These are phyloP conservation scores for Cryphonectria carpinicola DNA, from an alignment of 2,329 filamentous ascomycete genomes.

Conservation along the genomic window DNA sequence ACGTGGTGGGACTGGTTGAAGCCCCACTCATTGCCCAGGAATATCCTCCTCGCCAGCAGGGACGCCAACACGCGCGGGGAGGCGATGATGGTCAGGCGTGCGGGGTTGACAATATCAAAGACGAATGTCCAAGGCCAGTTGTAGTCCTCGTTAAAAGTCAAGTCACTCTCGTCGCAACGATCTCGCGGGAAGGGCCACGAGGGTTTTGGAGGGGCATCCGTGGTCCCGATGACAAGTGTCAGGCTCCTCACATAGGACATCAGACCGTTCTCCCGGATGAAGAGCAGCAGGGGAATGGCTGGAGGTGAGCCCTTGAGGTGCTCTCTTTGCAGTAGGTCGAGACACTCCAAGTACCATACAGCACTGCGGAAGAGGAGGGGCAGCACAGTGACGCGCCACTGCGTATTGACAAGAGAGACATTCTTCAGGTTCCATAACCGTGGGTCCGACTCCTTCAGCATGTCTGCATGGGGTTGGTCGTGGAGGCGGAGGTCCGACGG, in stretches of 20 bases:
- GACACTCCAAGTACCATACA: slow-evolving; percentile 44
- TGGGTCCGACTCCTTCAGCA: slow-evolving; percentile 36
- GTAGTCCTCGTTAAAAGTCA: slow-evolving; percentile 36
- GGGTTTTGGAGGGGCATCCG: slow-evolving; percentile 19
- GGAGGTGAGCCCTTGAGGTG: slow-evolving; percentile 30
- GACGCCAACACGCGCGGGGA: slow-evolving; percentile 65
- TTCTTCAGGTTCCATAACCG: slow-evolving; percentile 56
- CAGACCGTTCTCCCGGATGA: slow-evolving; percentile 42
- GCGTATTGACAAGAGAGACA: slow-evolving; percentile 55
- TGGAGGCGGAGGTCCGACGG: slow-evolving; percentile 55
- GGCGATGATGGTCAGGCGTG: slow-evolving; percentile 60
- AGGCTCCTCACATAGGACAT: slow-evolving; percentile 47
- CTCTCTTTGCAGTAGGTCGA: slow-evolving; percentile 35
- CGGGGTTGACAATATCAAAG: slow-evolving; percentile 57
- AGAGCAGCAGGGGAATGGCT: slow-evolving; percentile 45
- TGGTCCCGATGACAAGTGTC: slow-evolving; percentile 39
- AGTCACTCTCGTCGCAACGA: too few species aligned
- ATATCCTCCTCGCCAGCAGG: slow-evolving; percentile 60
- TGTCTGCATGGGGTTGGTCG: slow-evolving; percentile 49
- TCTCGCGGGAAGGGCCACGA: slow-evolving; percentile 5
- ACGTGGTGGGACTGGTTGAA: slow-evolving; percentile 68
- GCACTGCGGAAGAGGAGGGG: slow-evolving; percentile 58
- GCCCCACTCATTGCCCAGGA: slow-evolving; percentile 62
- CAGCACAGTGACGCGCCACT: slow-evolving; percentile 56
- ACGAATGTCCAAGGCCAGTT: slow-evolving; percentile 60